These are phyloP conservation scores for Diplodia intermedia DNA, from an alignment of 2,329 filamentous ascomycete species.

Conservation along the genomic window DNA sequence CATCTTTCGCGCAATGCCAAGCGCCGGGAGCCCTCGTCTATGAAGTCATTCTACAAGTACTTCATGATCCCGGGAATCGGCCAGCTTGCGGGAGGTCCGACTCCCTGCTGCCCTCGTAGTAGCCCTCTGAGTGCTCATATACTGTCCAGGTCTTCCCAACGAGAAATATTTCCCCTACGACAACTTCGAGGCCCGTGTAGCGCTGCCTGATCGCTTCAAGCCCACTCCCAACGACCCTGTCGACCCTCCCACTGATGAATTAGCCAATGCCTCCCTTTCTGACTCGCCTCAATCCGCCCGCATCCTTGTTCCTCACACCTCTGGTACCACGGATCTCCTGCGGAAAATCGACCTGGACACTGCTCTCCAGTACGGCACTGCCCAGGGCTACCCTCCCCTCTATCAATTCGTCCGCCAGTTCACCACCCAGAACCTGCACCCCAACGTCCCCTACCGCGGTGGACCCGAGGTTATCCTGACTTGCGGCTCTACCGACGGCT, in stretches of 20 bases:
- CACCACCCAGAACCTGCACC: slow-evolving; percentile 76
- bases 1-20: slow-evolving; percentile 75
- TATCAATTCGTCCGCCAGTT: slow-evolving; percentile 81
- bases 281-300: slow-evolving; percentile 51
- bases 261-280: slow-evolving; percentile 44
- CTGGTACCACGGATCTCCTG: slow-evolving; percentile 62
- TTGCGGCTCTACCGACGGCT: slow-evolving; percentile 84
- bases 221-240: slow-evolving; percentile 70
- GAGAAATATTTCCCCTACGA: slow-evolving; percentile 87
- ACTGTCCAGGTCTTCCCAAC: slow-evolving; percentile 74
- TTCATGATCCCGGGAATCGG: slow-evolving; percentile 69
- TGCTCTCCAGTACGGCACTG: slow-evolving; percentile 86
- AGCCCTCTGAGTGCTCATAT: slow-evolving; percentile 33
- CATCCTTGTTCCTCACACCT: slow-evolving; percentile 75
- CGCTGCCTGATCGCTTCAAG: slow-evolving; percentile 75
- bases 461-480: slow-evolving; percentile 81
- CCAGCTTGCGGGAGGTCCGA: slow-evolving; percentile 65
- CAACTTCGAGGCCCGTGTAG: slow-evolving; percentile 82
- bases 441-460: slow-evolving; percentile 76
- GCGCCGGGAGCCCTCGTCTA: slow-evolving; percentile 66
- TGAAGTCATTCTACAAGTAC: slow-evolving; percentile 89
- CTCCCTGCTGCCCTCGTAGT: neutral
- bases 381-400: slow-evolving; percentile 80
- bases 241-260: slow-evolving; percentile 48
- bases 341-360: slow-evolving; percentile 81